A percentile compares a stretch with the other conserved stretches of the same genome.
These are phyloP conservation scores for Lizonia empirigonia DNA, from an alignment of 2,329 filamentous ascomycete genomes.

Conservation along the genomic window DNA sequence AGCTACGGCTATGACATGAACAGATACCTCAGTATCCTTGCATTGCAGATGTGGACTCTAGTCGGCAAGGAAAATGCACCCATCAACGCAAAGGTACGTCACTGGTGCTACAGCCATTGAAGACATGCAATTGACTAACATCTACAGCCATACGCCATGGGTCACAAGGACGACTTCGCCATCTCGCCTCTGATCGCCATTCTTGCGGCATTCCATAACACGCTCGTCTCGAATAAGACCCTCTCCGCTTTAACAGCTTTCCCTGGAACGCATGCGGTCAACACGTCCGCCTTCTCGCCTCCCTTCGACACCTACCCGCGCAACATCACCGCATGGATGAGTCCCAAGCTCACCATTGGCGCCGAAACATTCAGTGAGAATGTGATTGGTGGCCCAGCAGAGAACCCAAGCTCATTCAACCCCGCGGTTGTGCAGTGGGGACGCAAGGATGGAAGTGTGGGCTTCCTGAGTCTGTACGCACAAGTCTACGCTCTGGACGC, in stretches of 20 bases:
- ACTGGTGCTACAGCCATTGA: too few relatives aligned
- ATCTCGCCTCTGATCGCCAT: conserved; percentile 63
- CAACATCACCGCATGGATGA: conserved; percentile 66
- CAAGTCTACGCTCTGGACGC: conserved; percentile 33
- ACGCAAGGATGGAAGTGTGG: conserved; percentile 35
- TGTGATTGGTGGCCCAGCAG: conserved; percentile 60
- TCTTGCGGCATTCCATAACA: conserved; percentile 57
- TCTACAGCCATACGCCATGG: conserved; percentile 58
- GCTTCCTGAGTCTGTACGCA: conserved; percentile 39
- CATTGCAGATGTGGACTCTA: conserved; percentile 64
- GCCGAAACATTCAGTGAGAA: conserved; percentile 64
- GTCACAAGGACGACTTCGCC: conserved; percentile 64
- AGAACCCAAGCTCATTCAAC: conserved; percentile 60
- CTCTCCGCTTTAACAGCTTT: conserved; percentile 54
- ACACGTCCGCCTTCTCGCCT: conserved; percentile 61
- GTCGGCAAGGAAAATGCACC: conserved; percentile 55
- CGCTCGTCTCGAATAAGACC: conserved; percentile 52
- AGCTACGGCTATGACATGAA: conserved; percentile 70
- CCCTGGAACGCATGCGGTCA: conserved; percentile 59
- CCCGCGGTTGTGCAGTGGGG: conserved; percentile 67
- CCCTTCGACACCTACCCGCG: conserved; percentile 63
- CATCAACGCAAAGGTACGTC: conserved; percentile 38
- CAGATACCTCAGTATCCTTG: conserved; percentile 63
- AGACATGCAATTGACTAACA: conserved; percentile 11
- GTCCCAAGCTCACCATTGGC: conserved; percentile 63